Evolutionary conservation across 148 eudicot genomes (phyloP), one percentile per base, ranked within the genome.

Genomic region (Nepenthes mirabilis): DNA sequence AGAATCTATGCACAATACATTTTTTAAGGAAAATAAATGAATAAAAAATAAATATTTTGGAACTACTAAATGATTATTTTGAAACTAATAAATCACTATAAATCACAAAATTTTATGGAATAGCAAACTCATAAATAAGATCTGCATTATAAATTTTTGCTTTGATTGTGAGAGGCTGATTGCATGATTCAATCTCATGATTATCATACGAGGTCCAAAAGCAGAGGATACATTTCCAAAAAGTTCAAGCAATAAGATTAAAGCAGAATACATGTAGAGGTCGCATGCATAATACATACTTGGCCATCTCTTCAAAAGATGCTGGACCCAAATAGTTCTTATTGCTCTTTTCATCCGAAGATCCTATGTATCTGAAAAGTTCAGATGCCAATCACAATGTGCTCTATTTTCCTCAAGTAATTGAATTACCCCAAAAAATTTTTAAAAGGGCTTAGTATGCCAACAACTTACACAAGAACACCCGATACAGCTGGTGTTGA

Each of bases 251-350:
- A 11, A 1, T 23, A 12, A 12, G 32, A 12, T 11, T 35, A 33
- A 52, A 5, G 61, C 33, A 35, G 35, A 57, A 13, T 6, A 4
- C 12, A 58, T 1, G 33, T 11, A 37, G 33, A n/a, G 0, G 6
- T 11, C 7, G 14, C 33, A 45, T 60, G 23, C 33, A 11, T 2
- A 65, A 53, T 5, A 57, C 84, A 34, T 79, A 88, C 98, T 68
- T 75, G 66, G 96, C 98, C 59, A 88, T 74, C 43, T 93, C 91
- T 70, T 82, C 80, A 33, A 83, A 74, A 11, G 91, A 66, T 51
- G 96, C 88, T 65, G 95, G 95, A 57, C 98, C 98, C 58, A 93
- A 68, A 74, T 93, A 93, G 79, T 93, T 93, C 56, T 70, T 60
- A 67, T 93, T 93, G 13, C 36, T 66, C 68, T 75, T 80, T 71